Evolutionary conservation across 345 rosid genomes (phyloP), one percentile per base, ranked within the genome.

Genomic region (Moricandia moricandioides): DNA sequence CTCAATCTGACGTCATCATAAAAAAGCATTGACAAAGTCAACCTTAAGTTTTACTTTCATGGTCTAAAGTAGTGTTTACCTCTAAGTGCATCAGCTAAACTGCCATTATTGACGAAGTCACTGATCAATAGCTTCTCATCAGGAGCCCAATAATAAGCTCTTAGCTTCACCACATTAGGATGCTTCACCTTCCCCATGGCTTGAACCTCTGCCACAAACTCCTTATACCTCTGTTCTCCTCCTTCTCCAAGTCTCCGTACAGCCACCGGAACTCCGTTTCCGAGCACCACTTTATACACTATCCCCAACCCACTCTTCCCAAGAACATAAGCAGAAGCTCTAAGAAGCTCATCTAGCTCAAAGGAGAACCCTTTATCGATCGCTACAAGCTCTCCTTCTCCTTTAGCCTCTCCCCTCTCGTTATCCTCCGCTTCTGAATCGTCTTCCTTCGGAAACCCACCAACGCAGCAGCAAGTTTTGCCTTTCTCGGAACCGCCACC

Each of bases 71-170:
- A 45, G 14, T 33, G 37, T 40, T 39, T 45, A 80, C 99, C 98
- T 88, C 83, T 75, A n/a, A 95, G 92, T 62, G 97, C 98, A 43
- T 74, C 85, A 18, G 93, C 90, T 79, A 95, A 83, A 59, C 88
- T 95, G 79, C 99, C 99, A 77, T 92, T 90, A 66, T 92, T 86
- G 78, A 95, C 84, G 45, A 89, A 95, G 71, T 95, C 98, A 73
- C 91, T 88, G 40, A 95, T 92, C 47, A 95, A 86, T 13, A 95
- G 96, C 83, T 95, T 95, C 81, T 95, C 99, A 70, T 95, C 98
- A 7, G 96, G 83, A 49, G 99, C 98, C 99, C 99, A 95, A 71
- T 95, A 95, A 72, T 95, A 95, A 70, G 99, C 99, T 75, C 99
- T 85, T 47, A 95, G 67, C 76, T 82, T 88, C 71, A 95, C 99